Percentiles rank a stretch among this genome's conserved stretches.
Evolutionary conservation across 139 green algal genomes (phyloP).

Genomic region (Limnomonas spitsbergensis): DNA sequence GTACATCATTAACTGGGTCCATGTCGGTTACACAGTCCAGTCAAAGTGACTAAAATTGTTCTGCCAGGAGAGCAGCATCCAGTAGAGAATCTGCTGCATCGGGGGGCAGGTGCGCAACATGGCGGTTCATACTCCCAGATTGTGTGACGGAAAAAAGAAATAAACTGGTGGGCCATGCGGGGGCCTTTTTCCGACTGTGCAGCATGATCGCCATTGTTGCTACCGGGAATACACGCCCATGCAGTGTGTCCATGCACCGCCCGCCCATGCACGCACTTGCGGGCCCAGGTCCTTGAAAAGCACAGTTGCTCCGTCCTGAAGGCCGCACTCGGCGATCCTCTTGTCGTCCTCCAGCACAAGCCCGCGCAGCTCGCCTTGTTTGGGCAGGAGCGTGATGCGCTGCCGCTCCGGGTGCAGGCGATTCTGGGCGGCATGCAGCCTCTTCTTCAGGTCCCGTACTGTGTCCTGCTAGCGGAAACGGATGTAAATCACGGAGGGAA

Average conservation of each 20-base stretch:
- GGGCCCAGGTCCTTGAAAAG: constrained; percentile 93
- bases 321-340: constrained; percentile 63
- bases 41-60: not conserved
- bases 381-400: constrained; percentile 67
- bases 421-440: constrained; percentile 51
- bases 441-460: constrained; percentile 76
- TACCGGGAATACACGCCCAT: too few relatives aligned
- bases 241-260: not conserved
- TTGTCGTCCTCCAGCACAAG: constrained; percentile 56
- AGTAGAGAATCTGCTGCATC: not conserved
- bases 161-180: too few relatives aligned
- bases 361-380: constrained; percentile 58
- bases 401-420: constrained; percentile 70
- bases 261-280: constrained; percentile 52
- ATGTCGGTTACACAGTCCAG: not conserved
- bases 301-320: constrained; percentile 56
- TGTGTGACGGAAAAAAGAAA: too few relatives aligned
- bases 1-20: not conserved
- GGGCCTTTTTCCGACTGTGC: too few relatives aligned
- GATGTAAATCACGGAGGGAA: not conserved
- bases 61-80: not conserved
- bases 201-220: too few relatives aligned
- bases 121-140: too few relatives aligned
- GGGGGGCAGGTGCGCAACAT: too few relatives aligned
- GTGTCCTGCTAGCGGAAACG: constrained; percentile 65